A percentile compares a stretch with the other conserved stretches of the same genome.
Evolutionary conservation across 106 monocot species (phyloP).

Genomic region (Platanthera zijinensis): DNA sequence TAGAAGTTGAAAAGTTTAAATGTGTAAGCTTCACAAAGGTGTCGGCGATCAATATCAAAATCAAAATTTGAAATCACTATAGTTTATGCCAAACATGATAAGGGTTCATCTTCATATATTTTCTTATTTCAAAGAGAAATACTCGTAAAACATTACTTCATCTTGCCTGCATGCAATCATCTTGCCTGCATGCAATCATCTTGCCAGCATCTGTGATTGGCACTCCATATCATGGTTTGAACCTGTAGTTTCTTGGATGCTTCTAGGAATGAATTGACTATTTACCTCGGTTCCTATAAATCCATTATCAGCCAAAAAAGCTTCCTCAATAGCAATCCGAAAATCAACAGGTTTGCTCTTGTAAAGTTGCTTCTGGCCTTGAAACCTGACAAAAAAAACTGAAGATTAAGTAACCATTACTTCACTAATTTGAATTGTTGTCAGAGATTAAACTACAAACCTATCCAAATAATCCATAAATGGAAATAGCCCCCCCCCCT

Average conservation of each 20-base stretch:
- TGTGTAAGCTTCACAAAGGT: not conserved
- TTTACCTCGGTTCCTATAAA: slow-evolving; percentile 25
- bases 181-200: too few species aligned
- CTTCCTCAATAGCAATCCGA: slow-evolving; percentile 82
- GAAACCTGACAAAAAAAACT: slow-evolving; percentile 48
- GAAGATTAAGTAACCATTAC: not conserved
- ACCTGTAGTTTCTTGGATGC: slow-evolving; percentile 45
- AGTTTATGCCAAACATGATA: too few species aligned
- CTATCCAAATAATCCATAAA: slow-evolving; percentile 85
- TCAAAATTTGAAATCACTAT: not conserved
- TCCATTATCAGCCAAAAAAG: slow-evolving; percentile 75
- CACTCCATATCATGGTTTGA: slow-evolving; percentile 65
- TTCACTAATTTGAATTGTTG: not conserved
- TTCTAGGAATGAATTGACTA: slow-evolving; percentile 20
- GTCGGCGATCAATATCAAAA: not conserved
- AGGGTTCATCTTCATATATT: too few species aligned
- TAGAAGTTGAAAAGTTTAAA: not conserved
- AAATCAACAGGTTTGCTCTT: slow-evolving; percentile 62
- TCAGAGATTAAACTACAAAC: slow-evolving; percentile 19
- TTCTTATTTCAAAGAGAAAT: not conserved
- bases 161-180: too few species aligned
- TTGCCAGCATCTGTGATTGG: slow-evolving; percentile 46
- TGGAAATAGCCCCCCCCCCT: slow-evolving; percentile 81
- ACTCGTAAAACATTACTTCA: too few species aligned
- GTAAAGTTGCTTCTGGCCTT: slow-evolving; percentile 69